phyloP scores from a whole-genome alignment of 495 filamentous ascomycete genomes.

The Lasiosphaeria miniovina region DNA sequence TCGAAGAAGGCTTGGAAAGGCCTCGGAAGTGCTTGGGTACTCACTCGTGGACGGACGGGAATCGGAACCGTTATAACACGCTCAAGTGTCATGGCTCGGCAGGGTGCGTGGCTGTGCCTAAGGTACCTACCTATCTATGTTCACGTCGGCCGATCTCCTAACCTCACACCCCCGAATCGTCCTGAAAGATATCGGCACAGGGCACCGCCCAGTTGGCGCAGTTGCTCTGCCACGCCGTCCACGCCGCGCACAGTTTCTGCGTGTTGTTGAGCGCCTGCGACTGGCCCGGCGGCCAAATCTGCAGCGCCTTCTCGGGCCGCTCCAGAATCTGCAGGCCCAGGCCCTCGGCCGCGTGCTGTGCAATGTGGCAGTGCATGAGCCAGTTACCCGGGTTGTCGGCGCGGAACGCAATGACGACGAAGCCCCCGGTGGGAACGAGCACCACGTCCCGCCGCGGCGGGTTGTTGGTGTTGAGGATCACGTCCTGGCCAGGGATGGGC shows the following conservation, averaged over 20 bases:
- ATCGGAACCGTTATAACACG: too few relatives aligned
- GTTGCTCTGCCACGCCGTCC: background rate
- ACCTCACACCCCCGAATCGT: slow-evolving; percentile 13
- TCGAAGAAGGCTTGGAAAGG: too few relatives aligned
- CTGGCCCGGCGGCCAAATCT: slow-evolving; percentile 2
- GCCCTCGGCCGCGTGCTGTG: slow-evolving; percentile 14
- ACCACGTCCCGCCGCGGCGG: slow-evolving; percentile 58
- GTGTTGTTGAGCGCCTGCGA: background rate
- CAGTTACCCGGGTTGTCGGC: slow-evolving; percentile 44
- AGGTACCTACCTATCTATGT: too few relatives aligned
- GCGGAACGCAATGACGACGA: slow-evolving; percentile 53
- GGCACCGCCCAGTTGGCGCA: background rate
- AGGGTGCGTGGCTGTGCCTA: too few relatives aligned
- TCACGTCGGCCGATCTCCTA: background rate
- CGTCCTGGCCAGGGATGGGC: slow-evolving; percentile 28
- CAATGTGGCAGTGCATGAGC: slow-evolving; percentile 23
- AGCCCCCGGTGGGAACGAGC: slow-evolving; percentile 45
- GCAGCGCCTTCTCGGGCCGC: background rate
- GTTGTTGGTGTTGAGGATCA: slow-evolving; percentile 29
- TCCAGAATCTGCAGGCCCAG: slow-evolving; percentile 11
- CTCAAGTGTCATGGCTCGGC: too few relatives aligned
- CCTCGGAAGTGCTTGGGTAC: too few relatives aligned
- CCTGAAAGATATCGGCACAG: slow-evolving; percentile 2
- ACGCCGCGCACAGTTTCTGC: background rate
- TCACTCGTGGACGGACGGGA: too few relatives aligned